These are phyloP conservation scores for Syzygium aqueum DNA, from an alignment of 345 rosid genomes.

Conservation along the genomic window DNA sequence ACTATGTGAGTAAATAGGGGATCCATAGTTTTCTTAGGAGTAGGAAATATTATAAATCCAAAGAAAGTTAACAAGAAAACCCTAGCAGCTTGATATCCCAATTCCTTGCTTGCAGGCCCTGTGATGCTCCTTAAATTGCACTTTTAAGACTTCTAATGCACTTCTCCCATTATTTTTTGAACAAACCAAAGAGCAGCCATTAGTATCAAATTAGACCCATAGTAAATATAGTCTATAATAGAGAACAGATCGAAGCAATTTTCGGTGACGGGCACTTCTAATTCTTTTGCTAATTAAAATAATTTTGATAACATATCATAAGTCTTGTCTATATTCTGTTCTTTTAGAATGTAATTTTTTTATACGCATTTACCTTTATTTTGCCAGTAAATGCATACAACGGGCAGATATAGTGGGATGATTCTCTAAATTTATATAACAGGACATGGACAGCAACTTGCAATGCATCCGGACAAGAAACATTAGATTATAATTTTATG, in stretches of 20 bases:
- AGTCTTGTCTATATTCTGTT: too few relatives aligned
- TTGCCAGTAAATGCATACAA: not conserved
- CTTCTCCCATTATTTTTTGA: not conserved
- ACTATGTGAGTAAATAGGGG: not conserved
- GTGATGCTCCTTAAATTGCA: fast-evolving
- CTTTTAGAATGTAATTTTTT: too few relatives aligned
- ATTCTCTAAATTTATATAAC: too few relatives aligned
- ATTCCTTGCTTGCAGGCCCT: not conserved
- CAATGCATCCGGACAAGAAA: not conserved
- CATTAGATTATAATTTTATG: too few relatives aligned
- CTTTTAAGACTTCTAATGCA: fast-evolving
- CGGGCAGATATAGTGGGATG: too few relatives aligned
- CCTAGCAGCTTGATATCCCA: fast-evolving
- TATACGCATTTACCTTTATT: too few relatives aligned
- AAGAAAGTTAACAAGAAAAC: not conserved
- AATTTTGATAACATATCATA: too few relatives aligned
- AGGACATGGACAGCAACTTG: not conserved
- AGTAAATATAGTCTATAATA: not conserved
- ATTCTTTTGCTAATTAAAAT: too few relatives aligned
- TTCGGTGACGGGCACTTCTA: not conserved
- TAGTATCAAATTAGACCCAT: not conserved
- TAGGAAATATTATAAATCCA: too few relatives aligned
- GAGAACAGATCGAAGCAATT: fast-evolving
- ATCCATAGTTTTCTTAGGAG: too few relatives aligned
- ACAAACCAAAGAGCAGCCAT: not conserved